Evolutionary conservation across 768 basidiomycete genomes (phyloP).

Genomic region (Leccinellum albellum): DNA sequence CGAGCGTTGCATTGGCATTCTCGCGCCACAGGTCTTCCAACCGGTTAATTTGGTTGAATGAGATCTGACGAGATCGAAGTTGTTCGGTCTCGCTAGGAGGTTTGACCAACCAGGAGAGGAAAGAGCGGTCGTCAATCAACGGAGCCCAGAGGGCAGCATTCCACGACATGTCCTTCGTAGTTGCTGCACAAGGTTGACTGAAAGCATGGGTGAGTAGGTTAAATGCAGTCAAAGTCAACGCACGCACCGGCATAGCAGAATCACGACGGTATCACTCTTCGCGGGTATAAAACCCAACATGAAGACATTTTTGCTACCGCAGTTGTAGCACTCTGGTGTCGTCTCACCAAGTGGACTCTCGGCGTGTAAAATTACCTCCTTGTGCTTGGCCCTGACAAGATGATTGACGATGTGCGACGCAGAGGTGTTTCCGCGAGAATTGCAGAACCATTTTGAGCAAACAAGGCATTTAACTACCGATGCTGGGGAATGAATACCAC

Average conservation of each 20-base stretch:
- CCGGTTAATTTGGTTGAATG: constrained; percentile 94
- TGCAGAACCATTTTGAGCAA: constrained; percentile 97
- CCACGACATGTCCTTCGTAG: constrained; percentile 98
- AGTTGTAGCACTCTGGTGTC: constrained; percentile 98
- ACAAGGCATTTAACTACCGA: constrained; percentile 94
- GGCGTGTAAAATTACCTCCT: constrained; percentile 94
- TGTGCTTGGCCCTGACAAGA: constrained; percentile 97
- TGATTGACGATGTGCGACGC: constrained; percentile 99
- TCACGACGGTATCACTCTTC: constrained; percentile 98
- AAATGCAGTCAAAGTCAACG: not conserved
- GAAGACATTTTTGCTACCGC: constrained; percentile 98
- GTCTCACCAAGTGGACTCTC: constrained; percentile 96
- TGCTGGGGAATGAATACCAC: constrained; percentile 95
- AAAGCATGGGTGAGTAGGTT: not conserved
- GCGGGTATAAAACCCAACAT: constrained; percentile 99
- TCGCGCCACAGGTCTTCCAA: constrained; percentile 98
- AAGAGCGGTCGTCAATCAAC: constrained; percentile 96
- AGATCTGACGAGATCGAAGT: constrained; percentile 93
- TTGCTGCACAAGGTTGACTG: constrained; percentile 96
- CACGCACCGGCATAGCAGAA: constrained; percentile 87
- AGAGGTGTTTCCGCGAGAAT: constrained; percentile 95
- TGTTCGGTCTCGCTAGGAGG: constrained; percentile 96
- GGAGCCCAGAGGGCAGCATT: constrained; percentile 97
- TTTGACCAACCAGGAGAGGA: constrained; percentile 99
- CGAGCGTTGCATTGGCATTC: constrained; percentile 88